These are phyloP conservation scores for Exophiala bonariae DNA, from an alignment of 2,329 filamentous ascomycete genomes.

Conservation along the genomic window DNA sequence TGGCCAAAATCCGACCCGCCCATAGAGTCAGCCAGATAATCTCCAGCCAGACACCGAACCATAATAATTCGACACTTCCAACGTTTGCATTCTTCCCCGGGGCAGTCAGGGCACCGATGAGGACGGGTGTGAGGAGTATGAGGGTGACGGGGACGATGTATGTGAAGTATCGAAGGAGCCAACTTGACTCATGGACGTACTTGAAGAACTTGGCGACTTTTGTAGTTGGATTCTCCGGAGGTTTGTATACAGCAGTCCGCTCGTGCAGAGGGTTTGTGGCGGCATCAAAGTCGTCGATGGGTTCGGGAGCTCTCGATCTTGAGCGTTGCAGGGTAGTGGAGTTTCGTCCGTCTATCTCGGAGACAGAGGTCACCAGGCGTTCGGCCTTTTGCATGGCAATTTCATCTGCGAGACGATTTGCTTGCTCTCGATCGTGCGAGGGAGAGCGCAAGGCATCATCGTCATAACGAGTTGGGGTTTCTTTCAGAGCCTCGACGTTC, in stretches of 20 bases:
- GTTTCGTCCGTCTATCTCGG: constrained; percentile 29
- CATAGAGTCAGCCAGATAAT: constrained; percentile 91
- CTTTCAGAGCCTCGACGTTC: constrained; percentile 48
- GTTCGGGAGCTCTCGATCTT: constrained; percentile 55
- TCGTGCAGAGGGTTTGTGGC: constrained; percentile 70
- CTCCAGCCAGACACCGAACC: constrained; percentile 95
- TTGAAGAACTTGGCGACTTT: constrained; percentile 65
- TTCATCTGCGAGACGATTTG: constrained; percentile 64
- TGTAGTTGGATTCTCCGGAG: constrained; percentile 62
- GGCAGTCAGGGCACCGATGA: constrained; percentile 60
- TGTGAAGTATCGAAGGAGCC: constrained; percentile 67
- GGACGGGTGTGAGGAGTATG: constrained; percentile 66
- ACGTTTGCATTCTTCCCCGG: constrained; percentile 60
- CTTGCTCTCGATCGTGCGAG: constrained; percentile 59
- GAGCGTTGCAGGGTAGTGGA: constrained; percentile 50
- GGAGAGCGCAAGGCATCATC: constrained; percentile 45
- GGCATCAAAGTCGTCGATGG: constrained; percentile 66
- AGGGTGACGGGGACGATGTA: constrained; percentile 68
- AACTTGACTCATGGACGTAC: constrained; percentile 64
- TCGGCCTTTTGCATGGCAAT: constrained; percentile 66
- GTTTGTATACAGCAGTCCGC: constrained; percentile 64
- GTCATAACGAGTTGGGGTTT: constrained; percentile 24
- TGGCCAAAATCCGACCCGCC: constrained; percentile 68
- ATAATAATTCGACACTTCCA: constrained; percentile 75
- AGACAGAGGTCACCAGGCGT: constrained; percentile 51